Conservation (phyloP, 2,329 filamentous ascomycete species). For the Bipolaris sorokiniana region DNA sequence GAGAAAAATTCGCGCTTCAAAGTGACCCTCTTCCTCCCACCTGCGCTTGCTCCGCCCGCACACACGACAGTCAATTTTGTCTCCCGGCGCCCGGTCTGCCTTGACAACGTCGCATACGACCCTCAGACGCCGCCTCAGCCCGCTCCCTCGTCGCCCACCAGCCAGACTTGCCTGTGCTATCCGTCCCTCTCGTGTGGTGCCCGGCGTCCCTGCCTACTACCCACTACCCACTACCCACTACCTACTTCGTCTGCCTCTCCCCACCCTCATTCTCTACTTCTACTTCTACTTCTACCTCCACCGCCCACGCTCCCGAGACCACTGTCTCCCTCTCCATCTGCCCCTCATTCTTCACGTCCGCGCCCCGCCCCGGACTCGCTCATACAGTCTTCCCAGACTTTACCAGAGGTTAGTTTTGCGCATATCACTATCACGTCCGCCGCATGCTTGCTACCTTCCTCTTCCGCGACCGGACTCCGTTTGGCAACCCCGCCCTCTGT, state of each 20-base stretch:
- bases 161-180: constrained; percentile 18
- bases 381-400: constrained; percentile 18
- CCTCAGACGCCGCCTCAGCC: constrained; percentile 37
- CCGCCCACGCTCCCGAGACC: constrained; percentile 15
- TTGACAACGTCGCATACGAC: constrained; percentile 30
- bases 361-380: constrained; percentile 10
- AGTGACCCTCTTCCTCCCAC: constrained; percentile 32
- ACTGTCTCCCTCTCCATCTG: constrained; percentile 11
- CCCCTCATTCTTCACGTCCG: constrained; percentile 1
- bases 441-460: constrained; percentile 21
- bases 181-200: constrained; percentile 34
- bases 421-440: constrained; percentile 18
- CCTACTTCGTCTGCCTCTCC: constrained; percentile 16
- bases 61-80: constrained; percentile 46
- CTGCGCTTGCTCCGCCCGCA: constrained; percentile 37
- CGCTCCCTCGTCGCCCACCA: constrained; percentile 24
- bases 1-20: constrained; percentile 29
- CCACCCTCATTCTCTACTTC: constrained; percentile 19
- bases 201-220: constrained; percentile 29
- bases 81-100: constrained; percentile 35
- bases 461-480: constrained; percentile 20
- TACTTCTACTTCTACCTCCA: constrained; percentile 11
- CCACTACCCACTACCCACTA: neutral
- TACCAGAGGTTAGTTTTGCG: constrained; percentile 37
- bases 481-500: constrained; percentile 14